Conservation (phyloP, 164 flowering plant species). For the Nelumbo lutea region DNA sequence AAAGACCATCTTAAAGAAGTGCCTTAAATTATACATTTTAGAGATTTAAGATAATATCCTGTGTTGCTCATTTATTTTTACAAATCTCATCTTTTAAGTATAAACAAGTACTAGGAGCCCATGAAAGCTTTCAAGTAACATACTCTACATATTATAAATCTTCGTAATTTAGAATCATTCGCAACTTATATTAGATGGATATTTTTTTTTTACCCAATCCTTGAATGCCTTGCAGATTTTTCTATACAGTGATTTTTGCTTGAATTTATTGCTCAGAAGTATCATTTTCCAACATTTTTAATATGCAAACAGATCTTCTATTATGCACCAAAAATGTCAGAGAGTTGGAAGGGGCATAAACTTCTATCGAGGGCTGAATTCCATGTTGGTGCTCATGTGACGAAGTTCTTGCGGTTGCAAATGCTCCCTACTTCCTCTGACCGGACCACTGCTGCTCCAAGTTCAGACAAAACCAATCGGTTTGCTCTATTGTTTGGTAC, state of each 20-base stretch:
- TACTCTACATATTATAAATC: too few species aligned
- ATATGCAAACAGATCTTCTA: constrained; percentile 67
- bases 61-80: too few species aligned
- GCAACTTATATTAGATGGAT: too few species aligned
- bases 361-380: constrained; percentile 96
- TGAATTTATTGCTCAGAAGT: background rate
- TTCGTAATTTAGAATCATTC: too few species aligned
- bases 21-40: too few species aligned
- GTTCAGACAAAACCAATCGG: constrained; percentile 81
- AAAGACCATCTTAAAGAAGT: too few species aligned
- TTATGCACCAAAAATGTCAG: constrained; percentile 89
- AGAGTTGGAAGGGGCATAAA: constrained; percentile 99
- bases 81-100: too few species aligned
- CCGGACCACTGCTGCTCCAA: constrained; percentile 40
- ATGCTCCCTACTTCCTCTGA: constrained; percentile 77
- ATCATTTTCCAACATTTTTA: background rate
- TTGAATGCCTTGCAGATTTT: too few species aligned
- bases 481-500: constrained; percentile 90
- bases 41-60: too few species aligned
- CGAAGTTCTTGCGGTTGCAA: constrained; percentile 87
- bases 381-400: constrained; percentile 88
- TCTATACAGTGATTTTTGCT: background rate
- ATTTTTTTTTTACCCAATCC: too few species aligned
- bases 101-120: too few species aligned
- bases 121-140: too few species aligned